Conservation (phyloP, 192 early-diverging fungal genomes). For the Linnemannia elongata region DNA sequence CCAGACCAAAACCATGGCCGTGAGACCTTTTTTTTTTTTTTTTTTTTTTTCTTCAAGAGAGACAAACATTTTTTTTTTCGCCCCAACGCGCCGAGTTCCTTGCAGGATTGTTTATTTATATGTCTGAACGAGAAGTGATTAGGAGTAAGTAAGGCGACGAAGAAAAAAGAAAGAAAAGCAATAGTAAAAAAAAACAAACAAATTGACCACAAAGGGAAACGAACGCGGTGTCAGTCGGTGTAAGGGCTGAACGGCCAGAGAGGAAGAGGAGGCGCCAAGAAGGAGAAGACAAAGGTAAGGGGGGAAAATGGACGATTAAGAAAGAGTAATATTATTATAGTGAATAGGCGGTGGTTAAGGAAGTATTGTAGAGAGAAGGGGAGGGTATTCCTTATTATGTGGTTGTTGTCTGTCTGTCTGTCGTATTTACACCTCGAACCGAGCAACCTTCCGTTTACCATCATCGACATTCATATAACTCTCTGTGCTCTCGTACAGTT, state of each 20-base stretch:
- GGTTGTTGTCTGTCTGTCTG: background rate
- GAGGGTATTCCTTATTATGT: background rate
- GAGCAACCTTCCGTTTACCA: constrained; percentile 26
- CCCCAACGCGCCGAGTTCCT: background rate
- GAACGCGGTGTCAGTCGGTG: background rate
- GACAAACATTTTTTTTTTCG: background rate
- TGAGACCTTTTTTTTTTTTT: no score
- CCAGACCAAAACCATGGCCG: background rate
- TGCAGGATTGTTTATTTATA: background rate
- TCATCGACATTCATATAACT: constrained; percentile 31
- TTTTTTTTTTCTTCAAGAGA: no score
- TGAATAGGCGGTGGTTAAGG: background rate
- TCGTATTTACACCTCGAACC: constrained; percentile 27
- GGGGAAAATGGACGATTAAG: background rate
- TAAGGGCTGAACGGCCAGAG: background rate
- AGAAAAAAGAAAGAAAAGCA: background rate
- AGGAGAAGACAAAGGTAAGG: background rate
- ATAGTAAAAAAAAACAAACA: background rate
- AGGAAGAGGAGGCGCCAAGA: background rate
- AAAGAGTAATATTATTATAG: background rate
- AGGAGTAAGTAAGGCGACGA: background rate
- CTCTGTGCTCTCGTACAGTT: constrained; percentile 39
- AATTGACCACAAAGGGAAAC: background rate
- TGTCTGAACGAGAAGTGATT: background rate
- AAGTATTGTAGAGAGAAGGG: background rate